Evolutionary conservation across 495 filamentous ascomycete species (phyloP), one percentile per base, ranked within the genome.

Genomic region (Bryoglossum gracile): DNA sequence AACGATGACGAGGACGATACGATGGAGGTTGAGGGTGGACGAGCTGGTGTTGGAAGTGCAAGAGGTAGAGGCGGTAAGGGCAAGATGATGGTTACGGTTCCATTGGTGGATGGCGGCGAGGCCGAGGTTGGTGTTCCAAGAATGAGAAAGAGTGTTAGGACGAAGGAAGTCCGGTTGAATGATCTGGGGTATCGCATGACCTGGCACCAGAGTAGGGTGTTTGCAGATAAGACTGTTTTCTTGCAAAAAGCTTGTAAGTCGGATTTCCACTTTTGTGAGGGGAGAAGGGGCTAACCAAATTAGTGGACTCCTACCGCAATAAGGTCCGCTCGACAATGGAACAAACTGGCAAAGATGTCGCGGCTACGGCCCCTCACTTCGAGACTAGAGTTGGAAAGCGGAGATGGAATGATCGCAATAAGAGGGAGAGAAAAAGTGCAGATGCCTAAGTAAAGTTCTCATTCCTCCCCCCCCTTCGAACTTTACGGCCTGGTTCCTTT

Each of bases 121-220:
- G 72, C 70, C 26, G 78, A 83, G 42, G 70, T 94, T 30, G 76
- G 80, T 0, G 82, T 91, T 17, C 90, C 91, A 17, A 73, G 79
- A 35, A 74, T 89, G 53, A 79, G 80, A 16, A 74, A 74, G 45
- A 67, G 71, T 34, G 75, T 78, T 43, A 78, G 86, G 40, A 77
- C 70, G 34, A 90, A 87, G 66, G 91, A 98, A 61, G 77, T 89
- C 3, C 70, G 84, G 40, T 62, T 98, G 53, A 98, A 98, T 59
- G 89, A 97, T 60, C 63, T 97, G 39, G 92, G 89, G 0, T 96
- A 94, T 59, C 78, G 91, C 13, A 94, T 98, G 82, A 87, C 84
- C 35, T 98, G 92, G 92, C 79, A 86, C 41, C 90, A 95, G 66
- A 89, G 87, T 61, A 75, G 90, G 36, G 82, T 88, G 1, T 96